Percentiles rank a stretch among this genome's conserved stretches.
Conservation (phyloP, 306 rosid genomes). For the Glycine soja region DNA sequence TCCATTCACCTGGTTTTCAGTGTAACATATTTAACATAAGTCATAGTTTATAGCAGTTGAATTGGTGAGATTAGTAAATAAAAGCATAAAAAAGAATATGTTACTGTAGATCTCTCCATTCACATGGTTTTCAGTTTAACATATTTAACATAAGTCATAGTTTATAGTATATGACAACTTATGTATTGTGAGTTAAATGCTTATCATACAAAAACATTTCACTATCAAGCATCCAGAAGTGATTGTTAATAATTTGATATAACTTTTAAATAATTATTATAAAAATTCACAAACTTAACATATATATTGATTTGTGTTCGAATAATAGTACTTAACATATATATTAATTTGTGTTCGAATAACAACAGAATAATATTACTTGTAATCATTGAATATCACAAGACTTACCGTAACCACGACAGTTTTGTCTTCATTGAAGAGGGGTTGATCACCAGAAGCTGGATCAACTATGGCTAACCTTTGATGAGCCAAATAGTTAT, state of each 20-base stretch:
- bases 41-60: not conserved
- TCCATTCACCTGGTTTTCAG: constrained; percentile 70
- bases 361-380: too few relatives aligned
- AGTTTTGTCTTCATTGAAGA: constrained; percentile 77
- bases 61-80: not conserved
- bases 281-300: too few relatives aligned
- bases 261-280: too few relatives aligned
- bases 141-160: too few relatives aligned
- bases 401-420: constrained; percentile 68
- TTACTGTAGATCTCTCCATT: too few relatives aligned
- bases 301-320: too few relatives aligned
- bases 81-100: not conserved
- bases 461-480: constrained; percentile 88
- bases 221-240: too few relatives aligned
- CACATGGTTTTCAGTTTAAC: too few relatives aligned
- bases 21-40: constrained; percentile 25
- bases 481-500: constrained; percentile 79
- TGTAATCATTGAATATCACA: not conserved
- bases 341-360: too few relatives aligned
- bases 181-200: not conserved
- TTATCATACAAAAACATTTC: too few relatives aligned
- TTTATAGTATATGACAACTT: not conserved
- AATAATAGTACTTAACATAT: too few relatives aligned
- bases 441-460: constrained; percentile 97
- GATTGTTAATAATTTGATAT: too few relatives aligned